Percentiles rank a stretch among this genome's conserved stretches.
Conservation (phyloP, 148 eudicot genomes). For the Cornus kousa region DNA sequence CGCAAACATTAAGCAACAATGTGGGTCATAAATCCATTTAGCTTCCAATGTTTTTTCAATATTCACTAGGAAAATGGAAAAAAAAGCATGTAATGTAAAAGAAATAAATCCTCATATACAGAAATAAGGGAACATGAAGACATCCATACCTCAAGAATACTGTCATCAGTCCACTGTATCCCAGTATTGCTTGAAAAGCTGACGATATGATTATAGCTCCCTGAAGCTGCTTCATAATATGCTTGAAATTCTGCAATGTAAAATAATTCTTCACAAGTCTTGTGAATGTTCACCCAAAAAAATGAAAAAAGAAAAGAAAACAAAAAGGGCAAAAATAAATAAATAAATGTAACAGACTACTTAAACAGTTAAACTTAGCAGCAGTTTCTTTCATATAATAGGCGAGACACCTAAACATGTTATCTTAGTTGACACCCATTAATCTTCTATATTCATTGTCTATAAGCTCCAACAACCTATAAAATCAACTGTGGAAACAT, state of each 20-base stretch:
- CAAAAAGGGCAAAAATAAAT: too few species aligned
- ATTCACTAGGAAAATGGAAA: slow-evolving; percentile 11
- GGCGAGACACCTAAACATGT: too few species aligned
- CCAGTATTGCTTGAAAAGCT: slow-evolving; percentile 79
- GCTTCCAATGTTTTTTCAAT: background rate
- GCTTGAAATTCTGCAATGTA: slow-evolving; percentile 76
- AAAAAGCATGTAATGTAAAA: slow-evolving; percentile 6
- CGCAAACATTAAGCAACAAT: background rate
- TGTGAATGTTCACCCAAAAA: background rate
- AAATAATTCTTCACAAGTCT: background rate
- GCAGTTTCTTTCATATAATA: too few species aligned
- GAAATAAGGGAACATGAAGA: background rate
- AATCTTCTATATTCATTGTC: too few species aligned
- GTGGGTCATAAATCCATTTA: background rate
- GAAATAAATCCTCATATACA: background rate
- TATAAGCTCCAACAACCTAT: too few species aligned
- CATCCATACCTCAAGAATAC: slow-evolving; percentile 59
- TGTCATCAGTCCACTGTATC: slow-evolving; percentile 92
- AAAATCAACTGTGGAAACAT: too few species aligned
- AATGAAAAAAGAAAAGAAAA: background rate
- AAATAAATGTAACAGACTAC: too few species aligned
- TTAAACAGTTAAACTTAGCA: too few species aligned
- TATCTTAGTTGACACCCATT: too few species aligned
- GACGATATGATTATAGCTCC: slow-evolving; percentile 93
- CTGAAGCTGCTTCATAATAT: slow-evolving; percentile 91